Conservation (phyloP, 2,329 filamentous ascomycete genomes). For the Alternaria conjuncta region DNA sequence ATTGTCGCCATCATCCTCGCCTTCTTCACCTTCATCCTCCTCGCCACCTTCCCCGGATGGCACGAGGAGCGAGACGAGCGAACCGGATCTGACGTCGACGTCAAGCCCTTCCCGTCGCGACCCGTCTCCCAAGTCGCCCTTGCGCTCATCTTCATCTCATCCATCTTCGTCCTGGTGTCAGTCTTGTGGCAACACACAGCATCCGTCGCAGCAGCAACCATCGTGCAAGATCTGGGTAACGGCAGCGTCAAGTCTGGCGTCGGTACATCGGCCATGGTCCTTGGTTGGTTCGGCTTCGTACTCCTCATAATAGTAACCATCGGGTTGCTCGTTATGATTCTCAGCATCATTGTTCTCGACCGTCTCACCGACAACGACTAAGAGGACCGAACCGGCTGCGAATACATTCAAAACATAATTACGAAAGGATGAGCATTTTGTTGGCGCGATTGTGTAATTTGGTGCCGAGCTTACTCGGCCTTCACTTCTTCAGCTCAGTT, state of each 20-base stretch:
- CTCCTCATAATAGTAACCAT: conserved; percentile 95
- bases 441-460: conserved; percentile 32
- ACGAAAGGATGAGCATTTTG: conserved; percentile 18
- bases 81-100: conserved; percentile 80
- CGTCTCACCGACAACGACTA: conserved; percentile 58
- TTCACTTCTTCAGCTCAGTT: conserved; percentile 29
- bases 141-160: conserved; percentile 81
- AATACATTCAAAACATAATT: conserved; percentile 14
- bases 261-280: conserved; percentile 92
- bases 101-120: conserved; percentile 91
- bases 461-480: conserved; percentile 36
- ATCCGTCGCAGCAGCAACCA: conserved; percentile 90
- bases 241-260: conserved; percentile 86
- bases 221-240: conserved; percentile 91
- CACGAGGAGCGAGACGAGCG: conserved; percentile 85
- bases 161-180: conserved; percentile 70
- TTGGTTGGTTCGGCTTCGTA: conserved; percentile 97
- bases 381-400: conserved; percentile 3
- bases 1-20: conserved; percentile 98
- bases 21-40: conserved; percentile 91
- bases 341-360: conserved; percentile 84
- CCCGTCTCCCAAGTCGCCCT: conserved; percentile 92
- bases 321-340: conserved; percentile 92
- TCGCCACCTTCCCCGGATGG: conserved; percentile 97
- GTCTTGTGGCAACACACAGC: conserved; percentile 93